Evolutionary conservation across 1,284 basidiomycete species (phyloP).

Genomic region (Hymenochaete sp.): DNA sequence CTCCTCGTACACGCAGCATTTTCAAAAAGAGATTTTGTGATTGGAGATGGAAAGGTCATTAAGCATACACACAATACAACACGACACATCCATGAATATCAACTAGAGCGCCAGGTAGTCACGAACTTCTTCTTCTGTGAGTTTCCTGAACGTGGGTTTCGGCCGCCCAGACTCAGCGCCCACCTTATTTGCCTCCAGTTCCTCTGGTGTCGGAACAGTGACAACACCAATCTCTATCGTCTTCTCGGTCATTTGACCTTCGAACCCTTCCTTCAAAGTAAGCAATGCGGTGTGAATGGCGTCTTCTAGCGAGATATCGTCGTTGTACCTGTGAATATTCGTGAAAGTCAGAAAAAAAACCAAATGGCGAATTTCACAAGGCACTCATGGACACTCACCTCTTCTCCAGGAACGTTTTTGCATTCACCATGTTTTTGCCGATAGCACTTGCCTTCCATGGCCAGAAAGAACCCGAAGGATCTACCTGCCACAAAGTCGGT

Average conservation of each 20-base stretch:
- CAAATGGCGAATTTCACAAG: not conserved
- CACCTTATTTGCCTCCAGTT: constrained; percentile 66
- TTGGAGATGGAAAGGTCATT: too few relatives aligned
- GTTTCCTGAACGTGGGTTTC: constrained; percentile 85
- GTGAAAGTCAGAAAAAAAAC: constrained; percentile 11
- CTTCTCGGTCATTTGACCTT: constrained; percentile 99
- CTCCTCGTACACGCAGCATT: too few relatives aligned
- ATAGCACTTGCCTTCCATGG: constrained; percentile 99
- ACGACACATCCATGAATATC: not conserved
- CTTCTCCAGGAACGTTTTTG: constrained; percentile 98
- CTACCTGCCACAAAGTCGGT: constrained; percentile 94
- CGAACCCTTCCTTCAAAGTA: constrained; percentile 97
- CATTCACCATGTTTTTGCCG: constrained; percentile 99
- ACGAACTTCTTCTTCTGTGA: constrained; percentile 89
- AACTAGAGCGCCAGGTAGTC: constrained; percentile 80
- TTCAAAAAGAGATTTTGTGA: too few relatives aligned
- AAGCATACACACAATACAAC: too few relatives aligned
- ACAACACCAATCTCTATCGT: constrained; percentile 98
- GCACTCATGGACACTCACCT: constrained; percentile 49
- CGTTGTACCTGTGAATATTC: constrained; percentile 73
- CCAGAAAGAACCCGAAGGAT: constrained; percentile 98
- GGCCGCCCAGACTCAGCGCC: constrained; percentile 67
- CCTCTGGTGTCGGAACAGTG: constrained; percentile 73
- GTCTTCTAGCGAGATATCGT: constrained; percentile 98
- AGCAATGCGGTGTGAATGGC: constrained; percentile 99